Conservation (phyloP, 192 early-diverging fungal species). For the Physocladia obscura region DNA sequence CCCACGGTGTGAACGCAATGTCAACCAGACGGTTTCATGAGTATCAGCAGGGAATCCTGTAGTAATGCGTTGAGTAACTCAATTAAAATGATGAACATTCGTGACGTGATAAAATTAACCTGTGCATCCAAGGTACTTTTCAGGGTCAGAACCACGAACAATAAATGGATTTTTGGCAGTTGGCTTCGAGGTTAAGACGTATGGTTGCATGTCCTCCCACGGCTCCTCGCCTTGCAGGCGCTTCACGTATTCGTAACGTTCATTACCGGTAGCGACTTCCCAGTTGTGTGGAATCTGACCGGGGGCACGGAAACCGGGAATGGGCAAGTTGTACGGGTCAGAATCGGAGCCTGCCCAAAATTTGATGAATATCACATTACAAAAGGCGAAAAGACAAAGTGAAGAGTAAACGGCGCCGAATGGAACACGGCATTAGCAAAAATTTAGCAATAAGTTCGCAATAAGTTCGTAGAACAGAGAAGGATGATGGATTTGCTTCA, state of each 20-base stretch:
- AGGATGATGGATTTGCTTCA: too few relatives aligned
- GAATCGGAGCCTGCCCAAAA: too few relatives aligned
- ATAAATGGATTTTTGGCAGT: conserved; percentile 85
- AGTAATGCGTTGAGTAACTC: neutral
- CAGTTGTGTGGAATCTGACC: conserved; percentile 70
- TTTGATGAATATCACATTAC: too few relatives aligned
- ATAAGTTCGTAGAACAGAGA: too few relatives aligned
- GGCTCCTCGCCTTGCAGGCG: conserved; percentile 83
- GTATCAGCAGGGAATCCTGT: conserved; percentile 90
- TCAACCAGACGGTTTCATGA: conserved; percentile 90
- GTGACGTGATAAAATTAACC: conserved; percentile 52
- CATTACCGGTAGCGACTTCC: conserved; percentile 86
- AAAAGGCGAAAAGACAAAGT: too few relatives aligned
- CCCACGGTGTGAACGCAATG: conserved; percentile 75
- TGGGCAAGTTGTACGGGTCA: conserved; percentile 23
- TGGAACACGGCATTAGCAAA: too few relatives aligned
- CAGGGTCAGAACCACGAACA: conserved; percentile 75
- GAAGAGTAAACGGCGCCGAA: too few relatives aligned
- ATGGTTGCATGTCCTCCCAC: conserved; percentile 80
- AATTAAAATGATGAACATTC: neutral
- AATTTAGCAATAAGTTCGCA: too few relatives aligned
- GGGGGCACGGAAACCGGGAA: conserved; percentile 66
- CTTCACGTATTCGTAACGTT: conserved; percentile 85
- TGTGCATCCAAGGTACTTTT: conserved; percentile 89
- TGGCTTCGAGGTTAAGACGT: conserved; percentile 70